phyloP scores from a whole-genome alignment of 352 stramenopile genomes.

The Blastocystis sp. region DNA sequence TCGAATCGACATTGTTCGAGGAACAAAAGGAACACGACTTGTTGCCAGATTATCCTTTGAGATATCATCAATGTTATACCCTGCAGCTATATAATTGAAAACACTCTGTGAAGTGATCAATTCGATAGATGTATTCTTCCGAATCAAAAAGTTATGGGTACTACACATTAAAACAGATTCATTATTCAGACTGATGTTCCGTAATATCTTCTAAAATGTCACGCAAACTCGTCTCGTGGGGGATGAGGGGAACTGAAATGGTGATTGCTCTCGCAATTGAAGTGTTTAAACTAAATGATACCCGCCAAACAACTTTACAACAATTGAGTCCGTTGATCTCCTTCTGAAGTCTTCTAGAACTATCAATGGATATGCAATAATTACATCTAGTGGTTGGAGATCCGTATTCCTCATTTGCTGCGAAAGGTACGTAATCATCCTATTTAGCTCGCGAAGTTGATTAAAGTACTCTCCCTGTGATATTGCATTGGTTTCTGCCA shows the following conservation, averaged over 20 bases:
- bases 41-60: background rate
- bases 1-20: constrained; percentile 31
- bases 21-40: constrained; percentile 32
- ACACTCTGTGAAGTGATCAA: constrained; percentile 37
- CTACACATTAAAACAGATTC: background rate
- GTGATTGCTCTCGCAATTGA: constrained; percentile 56
- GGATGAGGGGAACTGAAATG: constrained; percentile 26
- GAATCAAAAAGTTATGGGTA: constrained; percentile 59
- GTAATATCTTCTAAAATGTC: constrained; percentile 60
- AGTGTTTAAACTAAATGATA: constrained; percentile 21
- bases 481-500: background rate
- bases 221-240: background rate
- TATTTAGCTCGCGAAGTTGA: background rate
- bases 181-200: background rate
- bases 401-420: background rate
- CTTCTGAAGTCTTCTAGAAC: background rate
- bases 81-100: constrained; percentile 57
- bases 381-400: background rate
- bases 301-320: background rate
- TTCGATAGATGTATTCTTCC: background rate
- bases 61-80: background rate
- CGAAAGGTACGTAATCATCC: background rate
- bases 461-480: background rate
- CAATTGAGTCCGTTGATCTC: background rate
- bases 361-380: background rate